Evolutionary conservation across 768 basidiomycete genomes (phyloP), one percentile per base, ranked within the genome.

Genomic region (Mycena rosella): DNA sequence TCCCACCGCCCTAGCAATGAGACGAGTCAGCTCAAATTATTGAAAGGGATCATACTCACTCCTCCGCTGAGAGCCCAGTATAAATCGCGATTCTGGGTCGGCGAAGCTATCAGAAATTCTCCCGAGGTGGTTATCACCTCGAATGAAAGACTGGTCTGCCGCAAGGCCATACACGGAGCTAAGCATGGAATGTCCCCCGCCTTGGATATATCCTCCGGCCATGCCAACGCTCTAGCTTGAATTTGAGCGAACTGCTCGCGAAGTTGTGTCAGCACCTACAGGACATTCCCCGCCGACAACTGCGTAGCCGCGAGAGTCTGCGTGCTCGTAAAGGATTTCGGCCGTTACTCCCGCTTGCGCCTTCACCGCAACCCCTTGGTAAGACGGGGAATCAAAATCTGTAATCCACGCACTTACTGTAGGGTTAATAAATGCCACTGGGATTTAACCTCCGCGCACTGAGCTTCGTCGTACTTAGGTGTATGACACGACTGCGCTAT

Each of bases 41-140:
- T 24, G 0, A 22, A 42, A n/a, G 9, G 22, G 3, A n/a, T 1
- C 30, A 22, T 45, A 9, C 63, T 38, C 54, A 75, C 77, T 17
- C 77, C 78, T 29, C 76, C 76, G 38, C 72, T 75, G 7, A 85
- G 70, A 3, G 83, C 83, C 73, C 78, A 85, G 72, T 80, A 84
- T 0, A 85, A 75, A 55, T 84, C 82, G 13, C 59, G 42, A 54
- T 84, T 81, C 53, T 80, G 63, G 53, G 72, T 79, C 72, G 67
- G 77, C 73, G 60, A 78, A 57, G 68, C 79, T 67, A 70, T 76
- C 58, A 69, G 70, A 56, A 75, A 74, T 24, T 74, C 34, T 13
- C 83, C 84, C 57, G 79, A 74, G 1, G 84, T 79, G 2, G 83
- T 84, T 24, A 84, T 78, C 15, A 84, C 75, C 40, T 79, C 79